Percentiles rank a stretch among this genome's conserved stretches.
Evolutionary conservation across 257 asterid genomes (phyloP).

Genomic region (Leonotis leonurus): DNA sequence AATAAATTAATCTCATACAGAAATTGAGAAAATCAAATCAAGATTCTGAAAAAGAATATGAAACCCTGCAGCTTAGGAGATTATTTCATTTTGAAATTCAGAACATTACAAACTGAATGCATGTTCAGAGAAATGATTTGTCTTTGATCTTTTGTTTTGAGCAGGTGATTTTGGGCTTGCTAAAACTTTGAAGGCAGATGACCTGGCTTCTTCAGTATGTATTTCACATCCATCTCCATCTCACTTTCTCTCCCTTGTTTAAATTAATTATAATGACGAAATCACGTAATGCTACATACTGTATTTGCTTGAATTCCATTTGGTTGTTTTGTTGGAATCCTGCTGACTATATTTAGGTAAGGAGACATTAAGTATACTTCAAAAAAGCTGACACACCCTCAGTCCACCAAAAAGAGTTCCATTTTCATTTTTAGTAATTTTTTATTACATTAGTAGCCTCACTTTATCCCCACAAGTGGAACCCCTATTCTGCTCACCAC

Average conservation of each 20-base stretch:
- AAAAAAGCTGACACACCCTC: neutral
- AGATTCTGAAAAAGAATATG: neutral
- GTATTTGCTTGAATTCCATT: neutral
- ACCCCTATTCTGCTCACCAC: too few relatives aligned
- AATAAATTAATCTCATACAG: too few relatives aligned
- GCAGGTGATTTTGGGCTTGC: constrained; percentile 99
- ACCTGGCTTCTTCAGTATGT: constrained; percentile 98
- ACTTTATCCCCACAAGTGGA: too few relatives aligned
- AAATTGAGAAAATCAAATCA: too few relatives aligned
- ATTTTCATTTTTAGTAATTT: too few relatives aligned
- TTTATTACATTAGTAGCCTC: too few relatives aligned
- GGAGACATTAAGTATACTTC: neutral
- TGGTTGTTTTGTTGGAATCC: neutral
- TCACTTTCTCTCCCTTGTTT: constrained; percentile 1
- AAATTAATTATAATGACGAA: neutral
- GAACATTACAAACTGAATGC: constrained; percentile 1
- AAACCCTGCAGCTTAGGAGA: constrained; percentile 12
- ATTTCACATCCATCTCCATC: constrained; percentile 11
- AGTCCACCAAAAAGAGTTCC: too few relatives aligned
- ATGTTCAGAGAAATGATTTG: constrained; percentile 1
- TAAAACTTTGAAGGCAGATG: constrained; percentile 93
- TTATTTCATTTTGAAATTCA: constrained; percentile 3
- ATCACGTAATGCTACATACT: neutral
- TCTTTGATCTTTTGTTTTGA: constrained; percentile 15
- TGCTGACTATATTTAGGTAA: neutral